Base-by-base conservation (phyloP, 306 rosid species). In the Parietaria judaica region DNA sequence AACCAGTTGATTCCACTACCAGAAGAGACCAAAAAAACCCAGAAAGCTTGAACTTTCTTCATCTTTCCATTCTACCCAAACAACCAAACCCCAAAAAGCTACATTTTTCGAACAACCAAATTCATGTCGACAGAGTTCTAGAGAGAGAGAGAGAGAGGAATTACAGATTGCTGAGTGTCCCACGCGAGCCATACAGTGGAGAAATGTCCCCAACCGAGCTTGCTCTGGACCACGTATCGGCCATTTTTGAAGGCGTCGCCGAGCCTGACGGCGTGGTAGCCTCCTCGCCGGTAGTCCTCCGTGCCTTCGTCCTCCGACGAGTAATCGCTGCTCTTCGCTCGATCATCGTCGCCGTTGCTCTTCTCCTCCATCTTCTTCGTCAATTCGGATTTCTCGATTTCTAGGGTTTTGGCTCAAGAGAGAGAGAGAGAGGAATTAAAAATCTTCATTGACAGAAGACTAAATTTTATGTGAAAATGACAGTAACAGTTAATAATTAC, bases 121-220 rank as follows among this genome's bases (percentile, higher is more conserved):
- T 56, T 17, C 13, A 35, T 17, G 49, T 12, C n/a, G 8, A 7
- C 8, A 65, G 56, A 68, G 54, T 59, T 67, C 68, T 1, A 73
- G 54, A 72, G 43, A 34, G 11, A 57, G 59, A 51, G 41, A 23
- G 31, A 51, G 43, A 56, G 62, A 47, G 17, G 56, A 75, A 45
- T 14, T 71, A 91, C 95, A 36, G 81, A 76, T 78, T 56, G 58
- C 61, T 60, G 85, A 44, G 73, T 71, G 67, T 91, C 98, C 96
- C 95, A 91, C 17, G 98, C 96, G 69, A 91, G 98, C 96, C 96
- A 91, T 34, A 91, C 96, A 14, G 98, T 87, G 71, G 98, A 91
- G 85, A 91, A 91, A 71, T 91, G 98, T 13, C 98, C 98, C 98
- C 96, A 91, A 31, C 98, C 98, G 51, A 91, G 98, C 79, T 91